Base-by-base conservation (phyloP, 176 grass and related monocot genomes). In the Leersia perrieri region DNA sequence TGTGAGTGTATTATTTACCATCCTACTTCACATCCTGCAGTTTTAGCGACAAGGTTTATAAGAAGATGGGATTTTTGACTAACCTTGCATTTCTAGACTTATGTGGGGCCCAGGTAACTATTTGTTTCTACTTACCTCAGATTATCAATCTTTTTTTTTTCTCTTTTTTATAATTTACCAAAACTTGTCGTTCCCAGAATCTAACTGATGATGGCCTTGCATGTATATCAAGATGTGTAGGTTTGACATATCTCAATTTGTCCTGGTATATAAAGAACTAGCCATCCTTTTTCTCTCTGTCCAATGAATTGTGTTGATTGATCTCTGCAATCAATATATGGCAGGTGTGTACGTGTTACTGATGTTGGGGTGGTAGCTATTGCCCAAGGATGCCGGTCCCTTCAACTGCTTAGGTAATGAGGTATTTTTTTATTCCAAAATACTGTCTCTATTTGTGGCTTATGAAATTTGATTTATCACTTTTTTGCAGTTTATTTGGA, bases 31-130 rank as follows among this genome's bases (percentile, higher is more conserved):
- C 65, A 69, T 77, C 53, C 82, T 88, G 35, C 79, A 98, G 95
- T 83, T 94, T 98, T 78, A 89, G 92, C 28, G 90, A 93, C 42
- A 87, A 77, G 78, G 92, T 87, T 86, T 98, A 98, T 72, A 76
- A 60, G 74, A 88, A 86, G 58, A 98, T 94, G 58, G 95, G 87
- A 89, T 79, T 55, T 63, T 86, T 98, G 51, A 20, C 80, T 35
- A 77, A 91, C 85, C 88, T 98, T n/a, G 91, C 68, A 71, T 98
- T 93, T 87, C 72, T 98, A 41, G 95, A 98, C 70, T 64, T 98
- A 57, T 98, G 95, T 98, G 92, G 95, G 61, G 88, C 90, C 63
- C 92, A 94, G 90, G 95, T 98, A 93, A 66, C 10, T 69, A 55
- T 55, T 60, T 47, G 27, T 73, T 74, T 33, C 16, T 60, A 75